Percentiles rank a stretch among this genome's conserved stretches.
These are phyloP conservation scores for Lipomyces spencermartinsiae DNA, from an alignment of 805 yeast species.

Conservation along the genomic window DNA sequence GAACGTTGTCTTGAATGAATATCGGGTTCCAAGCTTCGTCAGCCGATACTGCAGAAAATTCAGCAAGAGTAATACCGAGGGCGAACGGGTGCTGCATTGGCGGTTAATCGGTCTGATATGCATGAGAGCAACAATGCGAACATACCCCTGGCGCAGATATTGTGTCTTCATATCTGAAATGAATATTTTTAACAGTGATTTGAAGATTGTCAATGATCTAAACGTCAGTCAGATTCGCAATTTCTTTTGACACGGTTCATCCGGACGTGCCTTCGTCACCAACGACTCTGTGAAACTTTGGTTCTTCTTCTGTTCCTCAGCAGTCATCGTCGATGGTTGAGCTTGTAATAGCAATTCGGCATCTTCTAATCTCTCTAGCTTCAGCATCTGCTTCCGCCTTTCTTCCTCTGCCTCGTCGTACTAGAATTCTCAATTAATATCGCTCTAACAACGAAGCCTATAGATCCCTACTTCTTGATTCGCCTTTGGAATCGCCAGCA, in stretches of 20 bases:
- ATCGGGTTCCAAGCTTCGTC: conserved; percentile 84
- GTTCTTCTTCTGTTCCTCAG: conserved; percentile 55
- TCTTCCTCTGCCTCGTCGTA: conserved; percentile 67
- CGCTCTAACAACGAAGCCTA: neutral
- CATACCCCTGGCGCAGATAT: conserved; percentile 62
- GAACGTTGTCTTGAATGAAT: conserved; percentile 73
- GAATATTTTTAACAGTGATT: conserved; percentile 88
- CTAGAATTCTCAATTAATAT: conserved; percentile 11
- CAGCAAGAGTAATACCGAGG: conserved; percentile 80
- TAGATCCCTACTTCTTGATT: conserved; percentile 48
- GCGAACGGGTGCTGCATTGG: conserved; percentile 63
- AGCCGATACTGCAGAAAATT: conserved; percentile 89
- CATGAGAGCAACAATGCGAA: neutral
- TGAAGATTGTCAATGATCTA: conserved; percentile 80
- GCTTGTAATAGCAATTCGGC: conserved; percentile 57
- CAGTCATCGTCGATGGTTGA: conserved; percentile 47
- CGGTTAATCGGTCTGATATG: neutral
- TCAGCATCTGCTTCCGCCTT: conserved; percentile 67
- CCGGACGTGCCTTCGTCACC: conserved; percentile 70
- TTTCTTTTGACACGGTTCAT: neutral
- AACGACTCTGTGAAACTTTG: conserved; percentile 87
- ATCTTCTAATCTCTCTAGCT: conserved; percentile 69
- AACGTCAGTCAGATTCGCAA: neutral
- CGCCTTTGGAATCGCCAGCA: conserved; percentile 78
- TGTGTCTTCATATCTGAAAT: conserved; percentile 87